Conservation (phyloP, 2,329 filamentous ascomycete genomes). For the Trichoderma harzianum region DNA sequence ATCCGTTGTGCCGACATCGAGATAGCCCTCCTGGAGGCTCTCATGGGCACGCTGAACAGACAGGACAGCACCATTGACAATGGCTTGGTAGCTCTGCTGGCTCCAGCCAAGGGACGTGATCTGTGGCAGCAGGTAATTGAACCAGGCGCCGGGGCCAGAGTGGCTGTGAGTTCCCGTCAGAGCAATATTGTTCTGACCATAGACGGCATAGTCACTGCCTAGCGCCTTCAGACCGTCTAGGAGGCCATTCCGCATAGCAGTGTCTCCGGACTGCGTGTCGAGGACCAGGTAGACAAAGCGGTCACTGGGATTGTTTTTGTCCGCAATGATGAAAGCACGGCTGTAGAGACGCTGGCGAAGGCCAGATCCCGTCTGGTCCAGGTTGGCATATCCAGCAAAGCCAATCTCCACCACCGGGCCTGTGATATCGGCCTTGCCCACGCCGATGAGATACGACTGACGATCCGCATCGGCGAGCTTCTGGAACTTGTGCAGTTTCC, state of each 20-base stretch:
- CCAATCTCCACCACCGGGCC: slow-evolving; percentile 86
- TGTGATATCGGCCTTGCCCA: slow-evolving; percentile 58
- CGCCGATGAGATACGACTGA: slow-evolving; percentile 49
- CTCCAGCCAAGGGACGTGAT: slow-evolving; percentile 85
- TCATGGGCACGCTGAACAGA: slow-evolving; percentile 78
- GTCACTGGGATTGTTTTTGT: slow-evolving; percentile 61
- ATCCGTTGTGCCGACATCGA: slow-evolving; percentile 67
- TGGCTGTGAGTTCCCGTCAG: slow-evolving; percentile 93
- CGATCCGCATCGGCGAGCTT: slow-evolving; percentile 18
- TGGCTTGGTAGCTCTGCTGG: slow-evolving; percentile 80
- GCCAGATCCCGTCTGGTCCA: slow-evolving; percentile 77
- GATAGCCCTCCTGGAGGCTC: slow-evolving; percentile 55
- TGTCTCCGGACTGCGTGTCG: slow-evolving; percentile 85
- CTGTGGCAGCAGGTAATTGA: slow-evolving; percentile 91
- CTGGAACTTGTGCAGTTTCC: slow-evolving; percentile 10
- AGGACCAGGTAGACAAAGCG: slow-evolving; percentile 85
- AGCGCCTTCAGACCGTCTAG: slow-evolving; percentile 67
- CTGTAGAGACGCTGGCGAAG: slow-evolving; percentile 85
- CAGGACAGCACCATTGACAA: slow-evolving; percentile 79
- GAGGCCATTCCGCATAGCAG: slow-evolving; percentile 83
- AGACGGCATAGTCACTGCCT: slow-evolving; percentile 69
- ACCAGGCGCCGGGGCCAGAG: slow-evolving; percentile 85
- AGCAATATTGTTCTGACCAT: slow-evolving; percentile 77
- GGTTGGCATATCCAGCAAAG: slow-evolving; percentile 87
- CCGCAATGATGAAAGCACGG: slow-evolving; percentile 81